Percentiles rank a stretch among this genome's conserved stretches.
Conservation (phyloP, 2,329 filamentous ascomycete species). For the Plenodomus biglobosus region DNA sequence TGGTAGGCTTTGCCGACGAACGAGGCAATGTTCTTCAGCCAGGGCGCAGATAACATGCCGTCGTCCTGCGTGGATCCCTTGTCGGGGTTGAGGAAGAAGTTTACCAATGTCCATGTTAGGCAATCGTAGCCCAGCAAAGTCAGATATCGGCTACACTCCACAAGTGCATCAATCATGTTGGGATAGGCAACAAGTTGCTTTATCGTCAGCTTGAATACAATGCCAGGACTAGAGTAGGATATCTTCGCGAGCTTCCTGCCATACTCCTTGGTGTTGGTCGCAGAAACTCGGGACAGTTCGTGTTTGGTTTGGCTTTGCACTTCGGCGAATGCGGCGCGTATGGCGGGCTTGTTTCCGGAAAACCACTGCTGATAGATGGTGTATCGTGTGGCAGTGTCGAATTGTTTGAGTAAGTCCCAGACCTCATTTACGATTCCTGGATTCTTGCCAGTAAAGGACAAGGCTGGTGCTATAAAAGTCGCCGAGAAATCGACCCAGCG, state of each 20-base stretch:
- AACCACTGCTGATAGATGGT: constrained; percentile 94
- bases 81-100: constrained; percentile 61
- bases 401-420: constrained; percentile 78
- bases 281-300: constrained; percentile 84
- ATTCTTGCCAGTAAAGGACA: constrained; percentile 85
- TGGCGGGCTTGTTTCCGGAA: constrained; percentile 57
- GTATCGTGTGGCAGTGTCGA: constrained; percentile 75
- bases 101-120: constrained; percentile 88
- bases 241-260: constrained; percentile 87
- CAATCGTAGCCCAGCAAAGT: constrained; percentile 92
- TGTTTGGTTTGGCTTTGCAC: constrained; percentile 78
- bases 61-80: constrained; percentile 63
- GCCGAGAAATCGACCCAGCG: constrained; percentile 86
- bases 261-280: constrained; percentile 83
- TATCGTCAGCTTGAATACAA: constrained; percentile 87
- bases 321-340: constrained; percentile 75
- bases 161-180: constrained; percentile 91
- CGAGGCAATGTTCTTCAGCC: constrained; percentile 85
- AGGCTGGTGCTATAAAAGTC: constrained; percentile 79
- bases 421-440: constrained; percentile 82
- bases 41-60: constrained; percentile 79
- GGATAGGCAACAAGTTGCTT: constrained; percentile 91
- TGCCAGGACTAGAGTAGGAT: constrained; percentile 85
- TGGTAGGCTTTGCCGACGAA: constrained; percentile 91
- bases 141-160: constrained; percentile 93